Evolutionary conservation across 108 stramenopile species (phyloP).

Genomic region (Fragilaria crotonensis): DNA sequence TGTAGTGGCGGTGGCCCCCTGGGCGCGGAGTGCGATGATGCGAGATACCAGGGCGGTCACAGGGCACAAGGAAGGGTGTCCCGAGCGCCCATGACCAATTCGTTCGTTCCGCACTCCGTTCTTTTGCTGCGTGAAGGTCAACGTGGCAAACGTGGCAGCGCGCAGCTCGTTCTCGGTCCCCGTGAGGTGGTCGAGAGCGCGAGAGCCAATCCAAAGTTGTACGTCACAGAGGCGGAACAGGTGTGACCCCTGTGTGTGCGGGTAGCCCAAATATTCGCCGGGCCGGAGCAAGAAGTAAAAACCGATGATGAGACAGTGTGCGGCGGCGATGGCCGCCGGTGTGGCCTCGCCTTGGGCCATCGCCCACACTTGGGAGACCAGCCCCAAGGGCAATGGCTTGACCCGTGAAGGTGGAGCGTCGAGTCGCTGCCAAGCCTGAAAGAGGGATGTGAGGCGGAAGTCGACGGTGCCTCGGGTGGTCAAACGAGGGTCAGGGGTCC

Average conservation of each 20-base stretch:
- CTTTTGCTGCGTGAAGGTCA: too few relatives aligned
- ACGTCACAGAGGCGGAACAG: slow-evolving; percentile 5
- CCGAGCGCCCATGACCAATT: too few relatives aligned
- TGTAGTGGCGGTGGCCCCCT: too few relatives aligned
- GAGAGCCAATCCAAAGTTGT: slow-evolving; percentile 2
- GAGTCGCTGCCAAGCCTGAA: slow-evolving; percentile 15
- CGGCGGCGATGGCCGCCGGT: slow-evolving; percentile 1
- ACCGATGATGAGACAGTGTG: slow-evolving; percentile 28
- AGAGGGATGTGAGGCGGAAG: slow-evolving; percentile 5
- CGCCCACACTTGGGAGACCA: slow-evolving; percentile 31
- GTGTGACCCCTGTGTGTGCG: not conserved
- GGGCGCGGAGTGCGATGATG: too few relatives aligned
- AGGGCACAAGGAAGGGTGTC: not conserved
- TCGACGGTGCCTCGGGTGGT: slow-evolving; percentile 7
- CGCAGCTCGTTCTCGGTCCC: slow-evolving; percentile 1
- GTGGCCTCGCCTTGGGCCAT: not conserved
- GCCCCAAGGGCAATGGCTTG: slow-evolving; percentile 18
- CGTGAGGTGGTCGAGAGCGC: not conserved
- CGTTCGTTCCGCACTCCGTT: too few relatives aligned
- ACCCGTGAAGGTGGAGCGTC: too few relatives aligned
- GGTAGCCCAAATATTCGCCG: slow-evolving; percentile 4
- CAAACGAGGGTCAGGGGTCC: too few relatives aligned
- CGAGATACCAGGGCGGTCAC: too few relatives aligned
- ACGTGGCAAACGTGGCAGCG: too few relatives aligned
- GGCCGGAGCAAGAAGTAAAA: too few relatives aligned